A percentile compares a stretch with the other conserved stretches of the same genome.
Evolutionary conservation across 139 green algal species (phyloP).

Genomic region (Haematococcus sp.): DNA sequence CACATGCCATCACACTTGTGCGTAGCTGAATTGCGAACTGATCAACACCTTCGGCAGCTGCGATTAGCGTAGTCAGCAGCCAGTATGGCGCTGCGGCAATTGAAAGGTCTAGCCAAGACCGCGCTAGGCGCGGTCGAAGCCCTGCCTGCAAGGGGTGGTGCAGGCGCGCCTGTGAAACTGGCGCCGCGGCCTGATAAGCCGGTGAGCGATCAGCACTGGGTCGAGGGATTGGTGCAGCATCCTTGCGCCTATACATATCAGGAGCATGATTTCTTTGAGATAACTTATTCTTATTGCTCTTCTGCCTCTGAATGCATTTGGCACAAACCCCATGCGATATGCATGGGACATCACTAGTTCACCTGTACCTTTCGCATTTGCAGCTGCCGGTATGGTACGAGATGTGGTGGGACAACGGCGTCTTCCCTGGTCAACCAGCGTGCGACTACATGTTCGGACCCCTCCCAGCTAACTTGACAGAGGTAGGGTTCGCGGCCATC

Average conservation of each 20-base stretch:
- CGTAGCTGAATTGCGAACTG: too few relatives aligned
- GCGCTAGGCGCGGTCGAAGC: constrained; percentile 14
- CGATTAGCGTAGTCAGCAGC: too few relatives aligned
- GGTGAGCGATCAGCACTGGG: constrained; percentile 14
- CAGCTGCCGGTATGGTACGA: constrained; percentile 56
- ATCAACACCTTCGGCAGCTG: too few relatives aligned
- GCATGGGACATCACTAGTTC: neutral
- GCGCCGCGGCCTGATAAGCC: constrained; percentile 42
- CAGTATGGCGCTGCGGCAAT: too few relatives aligned
- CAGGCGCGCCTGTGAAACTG: constrained; percentile 46
- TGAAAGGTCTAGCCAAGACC: constrained; percentile 15
- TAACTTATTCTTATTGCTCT: too few relatives aligned
- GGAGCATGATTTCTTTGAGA: too few relatives aligned
- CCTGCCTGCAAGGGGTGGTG: constrained; percentile 41
- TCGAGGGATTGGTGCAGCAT: neutral
- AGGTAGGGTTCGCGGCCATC: constrained; percentile 13
- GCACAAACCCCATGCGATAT: neutral
- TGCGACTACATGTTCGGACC: constrained; percentile 39
- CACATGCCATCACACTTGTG: too few relatives aligned
- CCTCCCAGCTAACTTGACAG: constrained; percentile 37
- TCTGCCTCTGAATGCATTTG: too few relatives aligned
- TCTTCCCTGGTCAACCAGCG: constrained; percentile 44
- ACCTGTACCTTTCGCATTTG: neutral
- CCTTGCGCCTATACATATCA: neutral
- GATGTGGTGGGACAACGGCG: constrained; percentile 61